Conservation (phyloP, 805 yeast genomes). For the Zygoascus biomembranicola region DNA sequence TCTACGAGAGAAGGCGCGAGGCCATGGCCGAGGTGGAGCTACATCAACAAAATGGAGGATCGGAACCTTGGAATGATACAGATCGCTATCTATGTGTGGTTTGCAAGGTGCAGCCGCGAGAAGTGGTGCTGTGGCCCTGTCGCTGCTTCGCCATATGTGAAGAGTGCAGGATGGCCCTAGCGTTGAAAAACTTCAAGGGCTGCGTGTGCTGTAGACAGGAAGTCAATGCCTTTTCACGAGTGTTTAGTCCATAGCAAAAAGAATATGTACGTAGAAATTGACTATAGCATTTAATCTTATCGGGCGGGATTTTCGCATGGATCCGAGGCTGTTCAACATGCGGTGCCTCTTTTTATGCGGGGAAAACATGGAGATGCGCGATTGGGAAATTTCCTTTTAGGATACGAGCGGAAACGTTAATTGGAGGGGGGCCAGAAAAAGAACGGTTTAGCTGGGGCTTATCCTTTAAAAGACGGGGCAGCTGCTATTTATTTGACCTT, state of each 20-base stretch:
- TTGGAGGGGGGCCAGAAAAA: too few species aligned
- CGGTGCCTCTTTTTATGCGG: not conserved
- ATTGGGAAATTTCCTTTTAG: too few species aligned
- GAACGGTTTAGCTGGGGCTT: too few species aligned
- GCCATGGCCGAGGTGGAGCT: not conserved
- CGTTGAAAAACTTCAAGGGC: constrained; percentile 60
- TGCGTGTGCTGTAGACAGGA: constrained; percentile 80
- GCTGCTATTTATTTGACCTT: not conserved
- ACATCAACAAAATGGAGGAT: not conserved
- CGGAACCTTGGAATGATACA: not conserved
- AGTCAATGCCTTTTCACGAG: constrained; percentile 59
- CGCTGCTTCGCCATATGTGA: constrained; percentile 85
- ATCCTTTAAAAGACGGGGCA: too few species aligned
- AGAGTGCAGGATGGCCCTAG: constrained; percentile 65
- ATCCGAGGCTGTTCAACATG: not conserved
- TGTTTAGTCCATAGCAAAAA: constrained; percentile 43
- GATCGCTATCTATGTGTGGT: constrained; percentile 52
- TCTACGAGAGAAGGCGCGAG: not conserved
- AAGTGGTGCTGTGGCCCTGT: constrained; percentile 88
- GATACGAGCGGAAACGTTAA: too few species aligned
- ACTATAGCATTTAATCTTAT: not conserved
- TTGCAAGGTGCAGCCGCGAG: constrained; percentile 67
- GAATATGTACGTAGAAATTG: not conserved
- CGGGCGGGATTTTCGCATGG: not conserved
- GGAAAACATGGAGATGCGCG: not conserved